These are phyloP conservation scores for Aureoboletus auriporus DNA, from an alignment of 768 basidiomycete species.

Conservation along the genomic window DNA sequence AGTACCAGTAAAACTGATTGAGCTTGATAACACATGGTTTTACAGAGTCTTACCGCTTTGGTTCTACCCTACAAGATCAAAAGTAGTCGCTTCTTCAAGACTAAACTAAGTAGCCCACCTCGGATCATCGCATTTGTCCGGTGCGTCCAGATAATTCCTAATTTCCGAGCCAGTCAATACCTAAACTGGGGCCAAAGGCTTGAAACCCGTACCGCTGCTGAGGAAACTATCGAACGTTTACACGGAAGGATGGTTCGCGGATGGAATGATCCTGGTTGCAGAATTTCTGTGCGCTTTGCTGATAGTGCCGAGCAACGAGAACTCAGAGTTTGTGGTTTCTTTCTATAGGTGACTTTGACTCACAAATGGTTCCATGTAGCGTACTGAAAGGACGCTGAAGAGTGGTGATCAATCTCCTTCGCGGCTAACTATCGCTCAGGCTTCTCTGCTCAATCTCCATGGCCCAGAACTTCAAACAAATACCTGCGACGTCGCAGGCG, in stretches of 20 bases:
- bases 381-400: slow-evolving; percentile 54
- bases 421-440: slow-evolving; percentile 73
- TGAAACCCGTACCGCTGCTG: slow-evolving; percentile 66
- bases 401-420: slow-evolving; percentile 63
- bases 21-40: background rate
- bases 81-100: slow-evolving; percentile 78
- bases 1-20: background rate
- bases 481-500: background rate
- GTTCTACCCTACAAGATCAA: slow-evolving; percentile 69
- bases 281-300: slow-evolving; percentile 78
- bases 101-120: slow-evolving; percentile 69
- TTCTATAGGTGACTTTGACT: background rate
- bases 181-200: slow-evolving; percentile 40
- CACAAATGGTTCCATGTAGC: slow-evolving; percentile 36
- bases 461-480: slow-evolving; percentile 50
- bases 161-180: background rate
- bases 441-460: slow-evolving; percentile 69
- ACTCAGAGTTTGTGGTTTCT: slow-evolving; percentile 50
- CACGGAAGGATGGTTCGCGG: slow-evolving; percentile 80
- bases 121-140: slow-evolving; percentile 80
- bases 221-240: slow-evolving; percentile 72
- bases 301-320: slow-evolving; percentile 77
- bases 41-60: slow-evolving; percentile 58
- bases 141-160: slow-evolving; percentile 34
- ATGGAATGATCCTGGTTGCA: slow-evolving; percentile 70